phyloP scores from a whole-genome alignment of 1,284 basidiomycete genomes.

The Pseudozyma flocculosa region DNA sequence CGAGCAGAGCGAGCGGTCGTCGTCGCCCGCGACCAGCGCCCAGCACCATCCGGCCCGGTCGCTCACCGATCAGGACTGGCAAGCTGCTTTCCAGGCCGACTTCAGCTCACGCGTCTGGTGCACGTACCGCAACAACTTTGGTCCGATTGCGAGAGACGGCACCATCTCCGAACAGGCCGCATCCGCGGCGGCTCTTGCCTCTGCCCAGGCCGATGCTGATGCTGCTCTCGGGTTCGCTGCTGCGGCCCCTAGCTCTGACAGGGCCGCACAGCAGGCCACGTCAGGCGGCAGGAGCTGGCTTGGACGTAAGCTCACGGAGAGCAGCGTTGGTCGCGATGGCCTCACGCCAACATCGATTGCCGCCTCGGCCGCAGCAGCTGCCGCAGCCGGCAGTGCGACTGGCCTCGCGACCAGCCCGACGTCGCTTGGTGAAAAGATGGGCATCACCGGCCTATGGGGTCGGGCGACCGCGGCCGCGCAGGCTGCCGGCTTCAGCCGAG shows the following conservation, averaged over 20 bases:
- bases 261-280: neutral
- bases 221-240: too few relatives aligned
- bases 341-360: conserved; percentile 3
- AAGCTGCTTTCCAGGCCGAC: conserved; percentile 30
- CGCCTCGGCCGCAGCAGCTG: neutral
- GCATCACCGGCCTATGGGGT: conserved; percentile 45
- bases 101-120: conserved; percentile 53
- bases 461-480: conserved; percentile 48
- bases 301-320: conserved; percentile 22
- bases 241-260: too few relatives aligned
- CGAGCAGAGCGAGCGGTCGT: conserved; percentile 17
- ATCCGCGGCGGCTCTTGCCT: conserved; percentile 21
- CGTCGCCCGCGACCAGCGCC: conserved; percentile 27
- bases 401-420: conserved; percentile 19
- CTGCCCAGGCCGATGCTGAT: conserved; percentile 2
- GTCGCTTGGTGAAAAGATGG: conserved; percentile 48
- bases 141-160: conserved; percentile 52
- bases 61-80: conserved; percentile 1
- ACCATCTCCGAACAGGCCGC: conserved; percentile 50
- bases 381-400: conserved; percentile 4
- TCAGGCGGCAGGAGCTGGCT: conserved; percentile 24
- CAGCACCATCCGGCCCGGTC: neutral
- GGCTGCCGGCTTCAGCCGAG: conserved; percentile 39
- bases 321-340: conserved; percentile 13
- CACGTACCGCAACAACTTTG: conserved; percentile 53